These are phyloP conservation scores for Termitomyces sp. DNA, from an alignment of 768 basidiomycete genomes.

Conservation along the genomic window DNA sequence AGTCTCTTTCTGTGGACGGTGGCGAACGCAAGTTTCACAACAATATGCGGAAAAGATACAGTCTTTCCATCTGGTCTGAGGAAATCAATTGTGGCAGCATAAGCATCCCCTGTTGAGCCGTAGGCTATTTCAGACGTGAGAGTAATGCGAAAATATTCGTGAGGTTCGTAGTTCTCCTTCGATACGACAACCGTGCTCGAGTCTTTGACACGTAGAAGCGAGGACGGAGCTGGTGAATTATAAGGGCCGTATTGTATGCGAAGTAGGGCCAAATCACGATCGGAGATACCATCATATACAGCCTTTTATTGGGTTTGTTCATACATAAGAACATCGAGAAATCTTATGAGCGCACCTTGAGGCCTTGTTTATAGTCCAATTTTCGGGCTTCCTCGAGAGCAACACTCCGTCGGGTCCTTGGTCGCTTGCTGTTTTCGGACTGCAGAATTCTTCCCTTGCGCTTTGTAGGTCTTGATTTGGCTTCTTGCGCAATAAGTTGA, in stretches of 20 bases:
- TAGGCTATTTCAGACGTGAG: conserved; percentile 9
- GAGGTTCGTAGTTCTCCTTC: background rate
- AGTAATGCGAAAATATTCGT: conserved; percentile 12
- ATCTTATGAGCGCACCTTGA: background rate
- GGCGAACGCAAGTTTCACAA: conserved; percentile 13
- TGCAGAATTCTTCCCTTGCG: background rate
- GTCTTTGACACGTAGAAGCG: conserved; percentile 4
- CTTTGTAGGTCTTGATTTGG: background rate
- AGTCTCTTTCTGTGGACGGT: conserved; percentile 2
- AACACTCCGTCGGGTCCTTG: background rate
- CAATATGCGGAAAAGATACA: background rate
- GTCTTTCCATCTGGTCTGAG: background rate
- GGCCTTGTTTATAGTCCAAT: background rate
- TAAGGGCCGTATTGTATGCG: conserved; percentile 1
- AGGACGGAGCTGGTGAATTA: conserved; percentile 11
- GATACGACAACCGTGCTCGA: background rate
- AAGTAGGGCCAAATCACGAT: conserved; percentile 1
- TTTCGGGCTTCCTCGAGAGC: background rate
- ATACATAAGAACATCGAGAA: background rate
- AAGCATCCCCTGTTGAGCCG: conserved; percentile 15
- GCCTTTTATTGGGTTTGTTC: background rate
- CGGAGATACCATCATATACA: background rate
- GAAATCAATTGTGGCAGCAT: conserved; percentile 11
- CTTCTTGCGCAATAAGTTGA: background rate
- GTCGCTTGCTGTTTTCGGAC: background rate